Base-by-base conservation (phyloP, 176 grass and related monocot species). In the Oryza nivara region DNA sequence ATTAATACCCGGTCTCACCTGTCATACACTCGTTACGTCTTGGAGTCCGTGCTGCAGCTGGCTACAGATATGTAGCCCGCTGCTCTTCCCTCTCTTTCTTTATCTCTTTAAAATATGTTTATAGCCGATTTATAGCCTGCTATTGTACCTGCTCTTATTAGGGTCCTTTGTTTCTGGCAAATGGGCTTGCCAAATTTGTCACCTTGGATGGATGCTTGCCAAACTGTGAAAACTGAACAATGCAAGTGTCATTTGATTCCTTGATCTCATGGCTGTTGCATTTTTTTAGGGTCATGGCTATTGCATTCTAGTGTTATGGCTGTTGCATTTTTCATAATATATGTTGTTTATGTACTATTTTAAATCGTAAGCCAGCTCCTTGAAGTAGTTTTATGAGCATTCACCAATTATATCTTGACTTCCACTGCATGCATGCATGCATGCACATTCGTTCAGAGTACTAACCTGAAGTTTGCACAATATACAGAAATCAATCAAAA, bases 161-260 rank as follows among this genome's bases (percentile, higher is more conserved):
- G 45, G 34, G n/a, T 58, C 9, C 67, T 72, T 67, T 25, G 58
- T 86, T 79, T 82, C 79, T 82, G 48, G 41, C 10, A 20, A 46
- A 74, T 19, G 5, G 12, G 36, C 30, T 65, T 70, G 63, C 76
- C 65, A 56, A 61, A 17, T 17, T 17, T 75, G 28, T 34, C 11
- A 32, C 64, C 64, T 43, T 14, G 34, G 23, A 41, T 19, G 38
- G 40, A 35, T 71, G 19, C 2, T 41, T 71, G 41, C 72, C 48
- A 65, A 67, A 70, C 9, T 75, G 34, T 23, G 41, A 74, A 65
- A 41, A 41, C 40, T 41, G 40, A 20, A 66, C 20, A 32, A 32
- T 32, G 30, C 30, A 12, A 19, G 20, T 41, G 41, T 49, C 13
- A 36, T 51, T 5, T 35, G 63, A 73, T 73, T 40, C 44, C 72